phyloP scores from a whole-genome alignment of 306 rosid species.

The Hylodesmum podocarpum region DNA sequence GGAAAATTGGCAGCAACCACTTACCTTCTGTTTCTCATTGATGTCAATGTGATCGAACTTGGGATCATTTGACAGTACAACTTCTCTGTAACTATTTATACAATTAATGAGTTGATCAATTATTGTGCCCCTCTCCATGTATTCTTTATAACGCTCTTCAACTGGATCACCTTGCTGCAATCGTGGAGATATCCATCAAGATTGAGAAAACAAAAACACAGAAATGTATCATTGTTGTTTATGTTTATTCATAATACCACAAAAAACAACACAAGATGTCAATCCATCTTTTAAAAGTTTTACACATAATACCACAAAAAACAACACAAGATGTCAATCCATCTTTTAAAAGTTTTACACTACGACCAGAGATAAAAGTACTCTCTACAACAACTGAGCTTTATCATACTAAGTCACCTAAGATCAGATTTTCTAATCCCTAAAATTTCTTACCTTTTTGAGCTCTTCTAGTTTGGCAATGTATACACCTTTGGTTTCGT shows the following conservation, averaged over 20 bases:
- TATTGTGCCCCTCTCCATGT: conserved; percentile 60
- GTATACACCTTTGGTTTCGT: conserved; percentile 95
- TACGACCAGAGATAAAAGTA: background rate
- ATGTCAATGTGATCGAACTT: conserved; percentile 88
- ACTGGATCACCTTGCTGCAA: conserved; percentile 93
- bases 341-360: background rate
- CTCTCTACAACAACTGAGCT: background rate
- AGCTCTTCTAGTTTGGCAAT: conserved; percentile 90
- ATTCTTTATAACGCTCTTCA: conserved; percentile 77
- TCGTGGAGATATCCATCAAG: background rate
- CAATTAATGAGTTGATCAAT: conserved; percentile 54
- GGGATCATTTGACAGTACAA: conserved; percentile 64
- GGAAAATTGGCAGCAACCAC: background rate
- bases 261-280: background rate
- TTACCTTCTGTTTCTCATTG: conserved; percentile 75
- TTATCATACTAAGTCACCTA: background rate
- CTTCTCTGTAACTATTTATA: conserved; percentile 77
- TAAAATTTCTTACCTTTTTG: conserved; percentile 54
- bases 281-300: background rate
- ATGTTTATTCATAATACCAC: background rate
- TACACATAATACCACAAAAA: background rate
- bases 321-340: background rate
- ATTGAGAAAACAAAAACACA: conserved; percentile 13
- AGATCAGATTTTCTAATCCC: background rate
- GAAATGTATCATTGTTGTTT: background rate